Evolutionary conservation across 106 monocot genomes (phyloP).

Genomic region (Acorus gramineus): DNA sequence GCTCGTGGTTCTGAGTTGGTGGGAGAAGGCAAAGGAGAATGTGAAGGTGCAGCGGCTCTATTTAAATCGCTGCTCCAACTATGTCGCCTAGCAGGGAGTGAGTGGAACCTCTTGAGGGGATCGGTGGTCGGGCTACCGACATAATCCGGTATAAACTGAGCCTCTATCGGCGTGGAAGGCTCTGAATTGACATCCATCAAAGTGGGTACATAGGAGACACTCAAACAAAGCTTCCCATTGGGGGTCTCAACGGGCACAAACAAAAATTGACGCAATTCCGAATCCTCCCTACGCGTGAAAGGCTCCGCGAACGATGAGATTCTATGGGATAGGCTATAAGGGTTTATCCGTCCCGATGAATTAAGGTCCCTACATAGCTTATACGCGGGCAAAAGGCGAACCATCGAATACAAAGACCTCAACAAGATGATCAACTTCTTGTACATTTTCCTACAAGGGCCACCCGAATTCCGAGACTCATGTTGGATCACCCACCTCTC

Average conservation of each 20-base stretch:
- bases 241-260: slow-evolving; percentile 71
- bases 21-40: slow-evolving; percentile 33
- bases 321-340: slow-evolving; percentile 60
- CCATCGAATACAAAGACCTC: slow-evolving; percentile 59
- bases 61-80: slow-evolving; percentile 40
- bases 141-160: slow-evolving; percentile 75
- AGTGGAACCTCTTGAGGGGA: slow-evolving; percentile 54
- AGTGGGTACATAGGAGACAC: slow-evolving; percentile 46
- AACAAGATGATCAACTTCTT: slow-evolving; percentile 47
- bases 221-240: slow-evolving; percentile 49
- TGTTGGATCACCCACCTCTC: slow-evolving; percentile 30
- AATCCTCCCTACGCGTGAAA: slow-evolving; percentile 53
- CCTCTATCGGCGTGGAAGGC: slow-evolving; percentile 32
- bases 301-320: slow-evolving; percentile 70
- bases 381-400: slow-evolving; percentile 76
- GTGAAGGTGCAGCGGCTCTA: slow-evolving; percentile 23
- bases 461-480: slow-evolving; percentile 10
- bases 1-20: slow-evolving; percentile 16
- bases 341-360: slow-evolving; percentile 36
- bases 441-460: slow-evolving; percentile 34
- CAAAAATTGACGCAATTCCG: slow-evolving; percentile 47
- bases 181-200: slow-evolving; percentile 46
- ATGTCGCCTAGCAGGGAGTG: slow-evolving; percentile 48
- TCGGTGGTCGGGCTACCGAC: slow-evolving; percentile 79
- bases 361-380: slow-evolving; percentile 62